These are phyloP conservation scores for Peniophora sp. DNA, from an alignment of 1,284 basidiomycete genomes.

Conservation along the genomic window DNA sequence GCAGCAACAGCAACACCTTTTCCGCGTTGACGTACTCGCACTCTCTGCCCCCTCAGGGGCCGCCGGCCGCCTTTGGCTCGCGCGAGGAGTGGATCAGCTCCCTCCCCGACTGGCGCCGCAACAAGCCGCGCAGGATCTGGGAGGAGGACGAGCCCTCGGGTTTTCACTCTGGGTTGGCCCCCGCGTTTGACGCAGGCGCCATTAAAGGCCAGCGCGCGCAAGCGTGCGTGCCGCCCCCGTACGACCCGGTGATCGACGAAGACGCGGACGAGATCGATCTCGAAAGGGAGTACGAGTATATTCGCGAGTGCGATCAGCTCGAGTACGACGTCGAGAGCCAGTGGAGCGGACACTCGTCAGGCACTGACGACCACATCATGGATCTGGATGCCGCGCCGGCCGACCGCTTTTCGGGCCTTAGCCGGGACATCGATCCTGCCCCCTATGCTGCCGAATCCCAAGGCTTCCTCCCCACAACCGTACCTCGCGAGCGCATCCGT, in stretches of 20 bases:
- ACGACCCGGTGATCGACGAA: constrained; percentile 23
- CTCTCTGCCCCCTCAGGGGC: constrained; percentile 48
- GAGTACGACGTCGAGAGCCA: constrained; percentile 25
- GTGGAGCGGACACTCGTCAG: constrained; percentile 23
- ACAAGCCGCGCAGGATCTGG: constrained; percentile 57
- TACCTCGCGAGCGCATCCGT: constrained; percentile 28
- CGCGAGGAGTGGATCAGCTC: constrained; percentile 68
- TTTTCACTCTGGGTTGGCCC: constrained; percentile 69
- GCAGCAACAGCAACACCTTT: constrained; percentile 29
- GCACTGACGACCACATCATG: constrained; percentile 17
- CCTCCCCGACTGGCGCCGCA: constrained; percentile 59
- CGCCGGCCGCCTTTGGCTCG: constrained; percentile 53
- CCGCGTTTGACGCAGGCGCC: constrained; percentile 44
- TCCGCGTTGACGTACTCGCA: constrained; percentile 47
- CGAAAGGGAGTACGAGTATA: constrained; percentile 17
- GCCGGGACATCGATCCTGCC: constrained; percentile 31
- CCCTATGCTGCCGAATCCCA: constrained; percentile 58
- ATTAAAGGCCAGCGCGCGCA: constrained; percentile 79
- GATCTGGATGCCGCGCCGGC: constrained; percentile 15
- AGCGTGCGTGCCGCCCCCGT: constrained; percentile 74
- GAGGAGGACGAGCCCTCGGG: constrained; percentile 42
- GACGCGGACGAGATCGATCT: constrained; percentile 37
- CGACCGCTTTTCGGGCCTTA: constrained; percentile 8
- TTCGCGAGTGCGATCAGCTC: too few relatives aligned
- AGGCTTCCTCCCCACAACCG: constrained; percentile 51